These are phyloP conservation scores for Populus trichocarpa DNA, from an alignment of 441 rosid genomes.

Conservation along the genomic window DNA sequence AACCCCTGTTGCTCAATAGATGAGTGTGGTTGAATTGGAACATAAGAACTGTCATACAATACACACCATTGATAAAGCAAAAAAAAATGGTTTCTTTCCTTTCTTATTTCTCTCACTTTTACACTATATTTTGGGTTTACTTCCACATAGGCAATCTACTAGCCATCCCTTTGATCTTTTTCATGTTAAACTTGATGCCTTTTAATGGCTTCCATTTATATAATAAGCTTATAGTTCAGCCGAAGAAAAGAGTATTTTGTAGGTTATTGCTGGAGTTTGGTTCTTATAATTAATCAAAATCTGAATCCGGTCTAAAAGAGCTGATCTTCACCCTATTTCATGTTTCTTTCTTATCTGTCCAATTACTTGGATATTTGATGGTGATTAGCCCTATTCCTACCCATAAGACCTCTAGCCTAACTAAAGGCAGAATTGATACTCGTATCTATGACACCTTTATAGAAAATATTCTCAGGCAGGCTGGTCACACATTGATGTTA, in stretches of 20 bases:
- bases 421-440: not conserved
- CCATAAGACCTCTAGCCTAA: not conserved
- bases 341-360: not conserved
- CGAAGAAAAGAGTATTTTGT: not conserved
- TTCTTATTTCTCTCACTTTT: not conserved
- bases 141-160: not conserved
- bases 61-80: not conserved
- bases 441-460: not conserved
- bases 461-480: not conserved
- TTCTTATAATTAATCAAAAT: no score
- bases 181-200: not conserved
- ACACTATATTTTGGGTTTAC: not conserved
- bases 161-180: not conserved
- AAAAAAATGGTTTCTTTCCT: not conserved
- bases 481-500: not conserved
- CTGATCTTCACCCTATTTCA: no score
- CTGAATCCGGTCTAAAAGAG: no score
- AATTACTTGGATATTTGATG: not conserved
- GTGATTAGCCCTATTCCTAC: not conserved
- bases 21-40: not conserved
- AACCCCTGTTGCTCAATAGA: not conserved
- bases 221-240: not conserved
- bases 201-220: not conserved
- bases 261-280: not conserved
- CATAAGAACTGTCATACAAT: not conserved